Base-by-base conservation (phyloP, 805 yeast species). In the Tetrapisispora arboricola region DNA sequence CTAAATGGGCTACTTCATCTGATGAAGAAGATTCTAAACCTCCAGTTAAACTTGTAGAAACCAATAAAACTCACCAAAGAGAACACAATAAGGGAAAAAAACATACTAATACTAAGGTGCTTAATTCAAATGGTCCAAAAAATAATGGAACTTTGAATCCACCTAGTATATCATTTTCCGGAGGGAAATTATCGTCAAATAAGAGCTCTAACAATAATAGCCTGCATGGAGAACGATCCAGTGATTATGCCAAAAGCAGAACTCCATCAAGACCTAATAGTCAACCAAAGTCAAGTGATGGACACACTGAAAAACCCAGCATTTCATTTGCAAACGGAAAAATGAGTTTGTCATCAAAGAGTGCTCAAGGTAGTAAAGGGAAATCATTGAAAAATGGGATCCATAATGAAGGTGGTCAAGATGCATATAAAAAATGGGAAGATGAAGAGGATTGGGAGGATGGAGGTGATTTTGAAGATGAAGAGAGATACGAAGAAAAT, bases 1-100 rank as follows among this genome's bases (percentile, higher is more conserved):
- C 61, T 3, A 55, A 42, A 42, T 57, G 61, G 61, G 60, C 60
- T 11, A 53, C 42, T 12, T 46, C 54, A 25, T 25, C 27, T 7
- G 46, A 40, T 15, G 40, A 38, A 20, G 42, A 40, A 27, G 32
- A n/a, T 37, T 19, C 21, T 11, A 7, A 6, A n/a, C 32, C 16
- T 3, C 10, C 13, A 11, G n/a, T 13, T 42, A 24, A n/a, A 31
- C 30, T 20, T 28, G 28, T 32, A 10, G 36, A 28, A 36, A 41
- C 25, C 36, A 43, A 32, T n/a, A 25, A 6, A 7, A 28, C 29
- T 17, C 36, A 36, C 10, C 18, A 29, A 12, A 22, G 27, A 16
- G n/a, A 18, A 3, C 16, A 33, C 16, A 27, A 39, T 20, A 21
- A 15, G 5, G 33, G 17, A 10, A 32, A 28, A n/a, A 18, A 30